phyloP scores from a whole-genome alignment of 495 filamentous ascomycete genomes.

The Lentithecium fluviatile region DNA sequence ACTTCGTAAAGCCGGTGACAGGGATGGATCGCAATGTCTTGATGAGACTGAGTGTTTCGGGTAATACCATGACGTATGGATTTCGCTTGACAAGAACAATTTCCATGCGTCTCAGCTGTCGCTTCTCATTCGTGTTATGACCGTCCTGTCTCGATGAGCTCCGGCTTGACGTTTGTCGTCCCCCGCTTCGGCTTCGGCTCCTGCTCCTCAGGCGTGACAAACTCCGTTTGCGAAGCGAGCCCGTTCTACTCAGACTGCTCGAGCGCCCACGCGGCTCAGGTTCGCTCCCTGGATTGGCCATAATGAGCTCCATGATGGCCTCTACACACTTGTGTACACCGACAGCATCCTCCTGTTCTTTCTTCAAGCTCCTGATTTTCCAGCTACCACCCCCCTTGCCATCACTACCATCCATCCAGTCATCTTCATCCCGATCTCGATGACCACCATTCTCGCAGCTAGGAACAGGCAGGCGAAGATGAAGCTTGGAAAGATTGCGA shows the following conservation, averaged over 20 bases:
- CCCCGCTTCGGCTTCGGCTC: constrained; percentile 11
- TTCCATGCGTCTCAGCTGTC: constrained; percentile 26
- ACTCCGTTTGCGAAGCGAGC: constrained; percentile 3
- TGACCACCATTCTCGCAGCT: constrained; percentile 23
- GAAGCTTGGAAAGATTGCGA: constrained; percentile 22
- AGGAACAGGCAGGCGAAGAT: constrained; percentile 29
- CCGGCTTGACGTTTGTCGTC: not conserved
- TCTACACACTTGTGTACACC: constrained; percentile 26
- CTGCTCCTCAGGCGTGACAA: not conserved
- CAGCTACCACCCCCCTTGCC: constrained; percentile 30
- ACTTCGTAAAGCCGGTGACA: constrained; percentile 17
- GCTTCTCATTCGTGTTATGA: not conserved
- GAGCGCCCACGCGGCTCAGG: not conserved
- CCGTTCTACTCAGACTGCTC: not conserved
- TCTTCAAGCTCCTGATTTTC: constrained; percentile 27
- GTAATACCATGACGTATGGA: constrained; percentile 20
- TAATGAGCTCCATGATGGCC: constrained; percentile 10
- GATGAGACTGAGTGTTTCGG: constrained; percentile 15
- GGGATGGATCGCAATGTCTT: constrained; percentile 10
- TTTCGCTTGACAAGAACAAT: constrained; percentile 30
- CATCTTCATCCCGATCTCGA: constrained; percentile 22
- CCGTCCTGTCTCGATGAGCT: not conserved
- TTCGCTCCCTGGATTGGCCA: not conserved
- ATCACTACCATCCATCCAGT: constrained; percentile 36
- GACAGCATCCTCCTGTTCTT: constrained; percentile 22